A percentile compares a stretch with the other conserved stretches of the same genome.
phyloP scores from a whole-genome alignment of 2,329 filamentous ascomycete species.

The Cladosporium phlei region DNA sequence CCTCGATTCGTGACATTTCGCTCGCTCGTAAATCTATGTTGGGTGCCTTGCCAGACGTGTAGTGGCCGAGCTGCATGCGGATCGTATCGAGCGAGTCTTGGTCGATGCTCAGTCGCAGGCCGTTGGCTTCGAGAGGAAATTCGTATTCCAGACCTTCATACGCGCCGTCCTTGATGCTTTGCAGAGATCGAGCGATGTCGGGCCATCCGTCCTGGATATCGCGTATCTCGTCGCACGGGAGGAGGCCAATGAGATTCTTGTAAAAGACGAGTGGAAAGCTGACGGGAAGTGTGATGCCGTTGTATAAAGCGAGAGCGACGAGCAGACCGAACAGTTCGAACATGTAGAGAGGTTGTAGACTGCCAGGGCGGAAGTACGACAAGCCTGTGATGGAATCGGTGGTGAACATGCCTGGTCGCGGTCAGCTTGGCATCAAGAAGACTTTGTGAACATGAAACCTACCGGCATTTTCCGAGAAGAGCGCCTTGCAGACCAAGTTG shows the following conservation, averaged over 20 bases:
- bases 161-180: constrained; percentile 68
- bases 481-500: constrained; percentile 72
- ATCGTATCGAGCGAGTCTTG: not conserved
- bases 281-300: constrained; percentile 83
- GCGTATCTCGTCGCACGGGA: not conserved
- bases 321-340: constrained; percentile 84
- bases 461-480: constrained; percentile 67
- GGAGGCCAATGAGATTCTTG: constrained; percentile 15
- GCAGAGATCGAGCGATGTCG: constrained; percentile 69
- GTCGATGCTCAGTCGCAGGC: constrained; percentile 46
- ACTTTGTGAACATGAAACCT: constrained; percentile 30
- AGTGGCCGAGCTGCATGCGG: not conserved
- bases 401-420: constrained; percentile 60
- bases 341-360: constrained; percentile 78
- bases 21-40: not conserved
- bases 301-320: constrained; percentile 87
- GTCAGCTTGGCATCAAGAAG: not conserved
- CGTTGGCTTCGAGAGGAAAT: constrained; percentile 65
- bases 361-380: constrained; percentile 82
- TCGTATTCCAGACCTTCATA: constrained; percentile 80
- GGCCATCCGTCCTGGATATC: constrained; percentile 39
- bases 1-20: constrained; percentile 1
- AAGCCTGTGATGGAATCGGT: constrained; percentile 71
- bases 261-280: constrained; percentile 86
- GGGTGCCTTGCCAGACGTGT: not conserved